Evolutionary conservation across 352 stramenopile genomes (phyloP).

Genomic region (Phytopythium sindhum): DNA sequence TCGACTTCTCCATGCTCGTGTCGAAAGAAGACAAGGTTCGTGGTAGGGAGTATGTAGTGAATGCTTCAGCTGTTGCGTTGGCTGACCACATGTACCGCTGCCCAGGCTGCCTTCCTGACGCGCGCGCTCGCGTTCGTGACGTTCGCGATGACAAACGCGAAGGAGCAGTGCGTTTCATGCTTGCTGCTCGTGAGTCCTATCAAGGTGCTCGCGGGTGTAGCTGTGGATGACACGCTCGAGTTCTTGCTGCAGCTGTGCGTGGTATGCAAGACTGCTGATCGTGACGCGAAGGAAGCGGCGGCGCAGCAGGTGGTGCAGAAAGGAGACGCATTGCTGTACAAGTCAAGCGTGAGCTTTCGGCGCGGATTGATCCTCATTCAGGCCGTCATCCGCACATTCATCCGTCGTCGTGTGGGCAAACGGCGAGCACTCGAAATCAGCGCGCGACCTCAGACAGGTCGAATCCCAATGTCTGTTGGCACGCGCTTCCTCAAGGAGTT

Average conservation of each 20-base stretch:
- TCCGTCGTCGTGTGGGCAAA: conserved; percentile 38
- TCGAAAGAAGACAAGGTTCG: conserved; percentile 75
- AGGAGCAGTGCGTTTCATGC: conserved; percentile 47
- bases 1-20: conserved; percentile 51
- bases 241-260: conserved; percentile 73
- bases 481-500: conserved; percentile 76
- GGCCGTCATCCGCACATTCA: conserved; percentile 62
- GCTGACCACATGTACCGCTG: neutral
- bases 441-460: neutral
- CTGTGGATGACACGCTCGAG: conserved; percentile 62
- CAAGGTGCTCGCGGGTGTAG: conserved; percentile 73
- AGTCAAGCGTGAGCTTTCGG: conserved; percentile 67
- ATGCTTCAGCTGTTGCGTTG: neutral
- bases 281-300: conserved; percentile 47
- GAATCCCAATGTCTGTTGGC: conserved; percentile 40
- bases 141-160: conserved; percentile 40
- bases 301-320: conserved; percentile 55
- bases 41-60: neutral
- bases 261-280: conserved; percentile 45
- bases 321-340: conserved; percentile 69
- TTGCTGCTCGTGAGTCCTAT: conserved; percentile 80
- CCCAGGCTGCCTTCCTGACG: conserved; percentile 70
- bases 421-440: conserved; percentile 28
- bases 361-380: conserved; percentile 69
- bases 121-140: conserved; percentile 74